Percentiles rank a stretch among this genome's conserved stretches.
Conservation (phyloP, 345 rosid species). For the Erucastrum elatum region DNA sequence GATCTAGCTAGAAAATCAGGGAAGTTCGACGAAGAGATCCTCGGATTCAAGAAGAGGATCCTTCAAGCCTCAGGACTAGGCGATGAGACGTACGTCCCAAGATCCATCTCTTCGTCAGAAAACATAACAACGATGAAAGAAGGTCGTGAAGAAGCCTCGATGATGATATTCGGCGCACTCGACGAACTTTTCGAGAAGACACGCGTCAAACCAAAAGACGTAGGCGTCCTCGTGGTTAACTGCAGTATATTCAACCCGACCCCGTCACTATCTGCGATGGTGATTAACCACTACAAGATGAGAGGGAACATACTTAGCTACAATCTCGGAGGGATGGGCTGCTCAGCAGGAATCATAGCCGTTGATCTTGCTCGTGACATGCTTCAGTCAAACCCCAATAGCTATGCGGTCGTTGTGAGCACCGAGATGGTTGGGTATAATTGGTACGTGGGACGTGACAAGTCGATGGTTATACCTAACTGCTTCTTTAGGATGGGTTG, state of each 20-base stretch:
- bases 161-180: slow-evolving; percentile 80
- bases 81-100: slow-evolving; percentile 79
- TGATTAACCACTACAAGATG: slow-evolving; percentile 94
- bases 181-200: slow-evolving; percentile 89
- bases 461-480: slow-evolving; percentile 88
- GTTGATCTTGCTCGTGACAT: slow-evolving; percentile 91
- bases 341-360: slow-evolving; percentile 82
- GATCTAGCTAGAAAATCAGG: slow-evolving; percentile 58
- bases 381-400: slow-evolving; percentile 82
- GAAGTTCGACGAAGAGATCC: slow-evolving; percentile 61
- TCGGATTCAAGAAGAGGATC: slow-evolving; percentile 68
- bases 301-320: slow-evolving; percentile 88
- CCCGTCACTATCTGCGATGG: slow-evolving; percentile 83
- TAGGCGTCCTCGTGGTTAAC: slow-evolving; percentile 85
- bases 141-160: slow-evolving; percentile 79
- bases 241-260: slow-evolving; percentile 97
- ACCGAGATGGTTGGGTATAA: slow-evolving; percentile 96
- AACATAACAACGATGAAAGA: slow-evolving; percentile 82
- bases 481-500: slow-evolving; percentile 92
- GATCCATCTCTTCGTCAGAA: slow-evolving; percentile 50
- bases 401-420: slow-evolving; percentile 80
- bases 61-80: slow-evolving; percentile 80
- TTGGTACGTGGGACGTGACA: slow-evolving; percentile 74
- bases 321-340: slow-evolving; percentile 97
- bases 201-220: slow-evolving; percentile 75